Evolutionary conservation across 2,329 filamentous ascomycete species (phyloP), one percentile per base, ranked within the genome.

Genomic region (Ophiocordyceps sinensis): DNA sequence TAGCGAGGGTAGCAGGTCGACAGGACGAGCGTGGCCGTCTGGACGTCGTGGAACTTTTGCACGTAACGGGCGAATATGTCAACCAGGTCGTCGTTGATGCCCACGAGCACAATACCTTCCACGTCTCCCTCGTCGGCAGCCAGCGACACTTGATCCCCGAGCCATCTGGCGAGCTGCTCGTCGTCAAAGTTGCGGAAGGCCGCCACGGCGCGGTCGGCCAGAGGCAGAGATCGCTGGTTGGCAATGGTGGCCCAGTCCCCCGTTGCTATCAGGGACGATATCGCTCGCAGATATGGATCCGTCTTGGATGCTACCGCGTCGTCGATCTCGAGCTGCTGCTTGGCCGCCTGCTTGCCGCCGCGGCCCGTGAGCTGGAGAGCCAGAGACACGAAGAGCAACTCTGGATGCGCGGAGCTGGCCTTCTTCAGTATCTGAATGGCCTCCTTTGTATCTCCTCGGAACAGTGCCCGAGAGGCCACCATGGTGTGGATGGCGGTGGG

Each of bases 61-160:
- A 91, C 72, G 58, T 87, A 86, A 39, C 76, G 75, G 45, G 83
- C 80, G 44, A 89, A 74, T 15, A 91, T 75, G 54, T 87, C 81
- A 43, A 88, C 77, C 40, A 81, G 69, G 41, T 68, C 67, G 48
- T 85, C 81, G 3, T 77, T 79, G 44, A 93, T 79, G 31, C 85
- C 85, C 0, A 83, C 85, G 12, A 93, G 70, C 3, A 87, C 73
- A 34, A 91, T 75, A 28, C 79, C 85, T 58, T 87, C 82, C 39
- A 88, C 73, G 51, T 88, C 79, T 38, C 85, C 85, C 4, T 74
- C 72, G 12, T 66, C 62, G 39, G 79, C 72, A 14, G 77, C 75
- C 34, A 73, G 68, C 4, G 67, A 62, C 12, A 81, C 76, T 48
- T 83, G 72, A 23, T 77, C 71, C 26, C 74, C 65, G 26, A 93